A percentile compares a stretch with the other conserved stretches of the same genome.
Evolutionary conservation across 148 eudicot species (phyloP).

Genomic region (Limonium bicolor): DNA sequence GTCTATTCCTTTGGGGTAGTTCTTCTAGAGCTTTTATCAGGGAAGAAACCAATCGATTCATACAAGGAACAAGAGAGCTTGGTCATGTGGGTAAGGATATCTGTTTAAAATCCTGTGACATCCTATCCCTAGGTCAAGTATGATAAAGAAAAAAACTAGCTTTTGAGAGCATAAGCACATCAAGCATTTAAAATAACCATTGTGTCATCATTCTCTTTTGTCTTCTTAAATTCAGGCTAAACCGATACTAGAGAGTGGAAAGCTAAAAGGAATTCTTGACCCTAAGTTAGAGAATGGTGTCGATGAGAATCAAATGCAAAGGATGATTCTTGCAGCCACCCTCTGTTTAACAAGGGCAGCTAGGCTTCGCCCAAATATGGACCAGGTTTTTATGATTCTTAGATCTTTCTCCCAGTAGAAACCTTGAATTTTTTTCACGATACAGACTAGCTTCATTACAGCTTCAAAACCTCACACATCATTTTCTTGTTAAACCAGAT

Average conservation of each 20-base stretch:
- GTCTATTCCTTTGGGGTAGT: conserved; percentile 93
- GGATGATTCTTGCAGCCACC: conserved; percentile 70
- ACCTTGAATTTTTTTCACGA: too few relatives aligned
- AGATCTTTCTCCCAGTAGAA: too few relatives aligned
- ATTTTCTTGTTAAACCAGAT: conserved; percentile 18
- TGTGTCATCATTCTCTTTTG: neutral
- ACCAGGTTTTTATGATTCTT: conserved; percentile 26
- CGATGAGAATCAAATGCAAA: conserved; percentile 44
- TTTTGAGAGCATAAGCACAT: too few relatives aligned
- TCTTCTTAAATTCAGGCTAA: conserved; percentile 41
- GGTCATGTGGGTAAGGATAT: conserved; percentile 90
- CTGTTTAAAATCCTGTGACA: too few relatives aligned
- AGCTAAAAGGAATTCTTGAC: conserved; percentile 47
- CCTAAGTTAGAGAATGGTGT: conserved; percentile 28
- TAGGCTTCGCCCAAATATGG: conserved; percentile 74
- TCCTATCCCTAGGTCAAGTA: too few relatives aligned
- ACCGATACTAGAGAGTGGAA: conserved; percentile 52
- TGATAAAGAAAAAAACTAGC: too few relatives aligned
- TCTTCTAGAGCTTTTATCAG: conserved; percentile 74
- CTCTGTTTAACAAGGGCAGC: conserved; percentile 75
- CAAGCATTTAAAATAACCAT: too few relatives aligned
- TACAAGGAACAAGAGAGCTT: conserved; percentile 69
- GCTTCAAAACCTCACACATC: neutral
- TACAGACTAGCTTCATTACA: too few relatives aligned
- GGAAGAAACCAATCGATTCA: conserved; percentile 63